These are phyloP conservation scores for Tetracentron sinense DNA, from an alignment of 164 flowering plant species.

Conservation along the genomic window DNA sequence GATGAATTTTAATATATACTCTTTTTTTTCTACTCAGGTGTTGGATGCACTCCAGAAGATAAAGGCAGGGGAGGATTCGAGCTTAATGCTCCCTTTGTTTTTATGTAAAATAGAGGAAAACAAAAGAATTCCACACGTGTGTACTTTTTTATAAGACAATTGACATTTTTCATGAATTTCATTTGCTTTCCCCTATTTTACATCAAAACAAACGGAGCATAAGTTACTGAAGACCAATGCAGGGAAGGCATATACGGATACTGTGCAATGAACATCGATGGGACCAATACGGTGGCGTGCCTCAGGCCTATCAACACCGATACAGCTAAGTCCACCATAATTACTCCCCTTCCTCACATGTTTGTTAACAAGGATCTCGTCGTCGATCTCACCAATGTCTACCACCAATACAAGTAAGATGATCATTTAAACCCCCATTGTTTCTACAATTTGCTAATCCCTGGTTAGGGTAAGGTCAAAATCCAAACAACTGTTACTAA, in stretches of 20 bases:
- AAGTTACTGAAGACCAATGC: conserved; percentile 73
- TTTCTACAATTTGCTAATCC: too few species aligned
- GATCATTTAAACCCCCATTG: too few species aligned
- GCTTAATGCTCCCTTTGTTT: too few species aligned
- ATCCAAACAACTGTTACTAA: too few species aligned
- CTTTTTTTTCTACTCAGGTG: conserved; percentile 31
- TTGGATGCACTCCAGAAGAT: conserved; percentile 76
- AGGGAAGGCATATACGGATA: conserved; percentile 90
- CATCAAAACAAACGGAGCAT: too few species aligned
- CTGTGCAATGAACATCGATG: conserved; percentile 83
- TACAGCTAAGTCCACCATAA: conserved; percentile 38
- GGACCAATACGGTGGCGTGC: conserved; percentile 79
- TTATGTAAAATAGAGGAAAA: too few species aligned
- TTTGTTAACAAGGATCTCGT: conserved; percentile 76
- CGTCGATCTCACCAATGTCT: conserved; percentile 72
- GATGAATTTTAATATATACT: too few species aligned
- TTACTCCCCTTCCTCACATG: conserved; percentile 83
- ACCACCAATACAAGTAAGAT: conserved; percentile 67
- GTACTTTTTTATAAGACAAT: too few species aligned
- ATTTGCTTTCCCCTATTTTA: too few species aligned
- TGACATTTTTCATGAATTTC: too few species aligned
- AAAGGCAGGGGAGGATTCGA: conserved; percentile 59
- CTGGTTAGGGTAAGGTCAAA: too few species aligned
- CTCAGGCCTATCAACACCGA: conserved; percentile 57
- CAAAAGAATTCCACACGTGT: too few species aligned